Conservation (phyloP, 2,329 filamentous ascomycete species). For the Verticillium alfalfae region DNA sequence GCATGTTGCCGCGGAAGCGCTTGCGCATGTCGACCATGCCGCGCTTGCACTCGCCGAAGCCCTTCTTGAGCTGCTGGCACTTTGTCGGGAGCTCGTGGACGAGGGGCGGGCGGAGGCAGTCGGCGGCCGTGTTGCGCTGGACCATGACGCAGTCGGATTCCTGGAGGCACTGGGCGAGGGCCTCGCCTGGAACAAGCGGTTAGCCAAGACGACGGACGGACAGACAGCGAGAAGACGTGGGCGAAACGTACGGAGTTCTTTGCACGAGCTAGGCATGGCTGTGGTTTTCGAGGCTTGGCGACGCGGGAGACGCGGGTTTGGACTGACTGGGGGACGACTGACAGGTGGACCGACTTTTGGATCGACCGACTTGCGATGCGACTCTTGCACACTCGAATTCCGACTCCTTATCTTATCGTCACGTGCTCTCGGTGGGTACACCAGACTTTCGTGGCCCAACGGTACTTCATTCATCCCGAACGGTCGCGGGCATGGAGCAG, state of each 20-base stretch:
- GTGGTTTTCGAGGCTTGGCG: slow-evolving; percentile 1
- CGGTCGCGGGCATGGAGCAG: too few species aligned
- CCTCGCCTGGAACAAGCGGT: slow-evolving; percentile 58
- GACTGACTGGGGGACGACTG: neutral
- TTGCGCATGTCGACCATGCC: slow-evolving; percentile 99
- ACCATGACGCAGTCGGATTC: slow-evolving; percentile 96
- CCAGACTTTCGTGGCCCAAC: too few species aligned
- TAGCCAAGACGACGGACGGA: slow-evolving; percentile 17
- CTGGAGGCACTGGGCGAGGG: slow-evolving; percentile 90
- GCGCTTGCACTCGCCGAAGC: slow-evolving; percentile 90
- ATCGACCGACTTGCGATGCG: neutral
- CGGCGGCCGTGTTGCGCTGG: slow-evolving; percentile 76
- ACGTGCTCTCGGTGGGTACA: neutral
- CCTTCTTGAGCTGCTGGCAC: slow-evolving; percentile 90
- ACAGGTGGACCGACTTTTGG: slow-evolving; percentile 1
- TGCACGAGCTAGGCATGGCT: slow-evolving; percentile 89
- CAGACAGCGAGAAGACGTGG: too few species aligned
- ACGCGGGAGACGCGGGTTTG: neutral
- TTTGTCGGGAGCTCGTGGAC: slow-evolving; percentile 74
- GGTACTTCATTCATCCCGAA: too few species aligned
- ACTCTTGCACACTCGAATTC: neutral
- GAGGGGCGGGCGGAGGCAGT: slow-evolving; percentile 82
- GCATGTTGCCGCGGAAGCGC: slow-evolving; percentile 90
- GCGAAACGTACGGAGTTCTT: slow-evolving; percentile 75
- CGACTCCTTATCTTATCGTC: neutral